Evolutionary conservation across 106 monocot species (phyloP), one percentile per base, ranked within the genome.

Genomic region (Platanthera guangdongensis): DNA sequence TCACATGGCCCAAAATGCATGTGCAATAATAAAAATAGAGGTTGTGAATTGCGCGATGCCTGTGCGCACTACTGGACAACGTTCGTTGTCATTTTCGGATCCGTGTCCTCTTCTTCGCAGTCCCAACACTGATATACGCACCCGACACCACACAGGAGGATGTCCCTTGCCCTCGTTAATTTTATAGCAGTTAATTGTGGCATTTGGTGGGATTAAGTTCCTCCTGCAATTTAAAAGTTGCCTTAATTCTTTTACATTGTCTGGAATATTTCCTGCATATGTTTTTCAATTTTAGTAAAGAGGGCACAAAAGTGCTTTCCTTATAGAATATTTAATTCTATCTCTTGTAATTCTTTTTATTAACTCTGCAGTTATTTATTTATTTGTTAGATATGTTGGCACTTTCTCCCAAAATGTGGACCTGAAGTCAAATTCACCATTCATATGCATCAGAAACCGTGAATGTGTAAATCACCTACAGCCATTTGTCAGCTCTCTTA

Each of bases 371-470:
- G 7, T 50, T 16, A 73, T 72, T 25, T 52, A 16, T 80, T 65
- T 76, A 62, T 60, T 59, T 60, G 71, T 39, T 74, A 93, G 93
- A 79, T 93, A 93, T 83, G 84, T 68, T 65, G 72, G 84, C 47
- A 83, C 80, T 47, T 75, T 50, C 51, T 71, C 73, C 65, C 76
- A 73, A 53, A 22, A 74, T 50, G 72, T 78, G 57, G 67, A 11
- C 53, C 71, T 74, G 54, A 85, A 62, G 59, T 46, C 67, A 14
- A 52, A 45, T 65, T 89, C 85, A 71, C 72, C 85, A 15, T 68
- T 57, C 39, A 39, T 74, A 82, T 76, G 60, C 57, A 50, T 79
- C 9, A 76, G 50, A 68, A 76, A 10, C 9, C 78, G 39, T 8
- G 80, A 80, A 70, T 30, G 8, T 78, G 73, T 11, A 55, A 68